These are phyloP conservation scores for Lichtheimia hyalospora DNA, from an alignment of 371 early-diverging fungal species.

Conservation along the genomic window DNA sequence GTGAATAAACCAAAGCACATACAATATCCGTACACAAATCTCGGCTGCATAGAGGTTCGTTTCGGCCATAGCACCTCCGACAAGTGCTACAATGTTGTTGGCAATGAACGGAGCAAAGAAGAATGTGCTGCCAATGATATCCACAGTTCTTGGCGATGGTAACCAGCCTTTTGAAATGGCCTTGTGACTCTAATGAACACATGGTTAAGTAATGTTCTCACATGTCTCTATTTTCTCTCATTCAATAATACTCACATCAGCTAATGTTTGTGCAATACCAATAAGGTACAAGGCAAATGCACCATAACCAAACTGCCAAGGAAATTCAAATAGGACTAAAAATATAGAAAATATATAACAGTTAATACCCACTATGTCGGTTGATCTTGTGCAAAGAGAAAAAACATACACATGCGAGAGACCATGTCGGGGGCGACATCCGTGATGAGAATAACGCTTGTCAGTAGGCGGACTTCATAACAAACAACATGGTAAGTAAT, in stretches of 20 bases:
- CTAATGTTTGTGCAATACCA: slow-evolving; percentile 34
- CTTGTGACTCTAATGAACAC: slow-evolving; percentile 26
- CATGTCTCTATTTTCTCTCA: background rate
- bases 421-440: slow-evolving; percentile 22
- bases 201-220: background rate
- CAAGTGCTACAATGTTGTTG: slow-evolving; percentile 28
- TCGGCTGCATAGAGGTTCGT: slow-evolving; percentile 21
- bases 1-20: slow-evolving; percentile 36
- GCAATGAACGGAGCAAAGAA: slow-evolving; percentile 27
- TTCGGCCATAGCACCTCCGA: slow-evolving; percentile 21
- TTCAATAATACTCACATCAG: slow-evolving; percentile 14
- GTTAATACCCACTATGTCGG: background rate
- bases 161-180: slow-evolving; percentile 31
- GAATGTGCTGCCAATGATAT: slow-evolving; percentile 24
- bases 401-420: slow-evolving; percentile 22
- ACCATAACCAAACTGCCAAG: slow-evolving; percentile 31
- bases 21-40: slow-evolving; percentile 20
- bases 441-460: slow-evolving; percentile 22
- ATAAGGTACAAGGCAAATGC: slow-evolving; percentile 28
- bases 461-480: slow-evolving; percentile 22
- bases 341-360: background rate
- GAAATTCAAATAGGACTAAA: slow-evolving; percentile 24
- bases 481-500: slow-evolving; percentile 3
- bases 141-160: slow-evolving; percentile 29
- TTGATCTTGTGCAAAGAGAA: background rate